Conservation (phyloP, 176 grass and related monocot species). For the Chloris gayana region DNA sequence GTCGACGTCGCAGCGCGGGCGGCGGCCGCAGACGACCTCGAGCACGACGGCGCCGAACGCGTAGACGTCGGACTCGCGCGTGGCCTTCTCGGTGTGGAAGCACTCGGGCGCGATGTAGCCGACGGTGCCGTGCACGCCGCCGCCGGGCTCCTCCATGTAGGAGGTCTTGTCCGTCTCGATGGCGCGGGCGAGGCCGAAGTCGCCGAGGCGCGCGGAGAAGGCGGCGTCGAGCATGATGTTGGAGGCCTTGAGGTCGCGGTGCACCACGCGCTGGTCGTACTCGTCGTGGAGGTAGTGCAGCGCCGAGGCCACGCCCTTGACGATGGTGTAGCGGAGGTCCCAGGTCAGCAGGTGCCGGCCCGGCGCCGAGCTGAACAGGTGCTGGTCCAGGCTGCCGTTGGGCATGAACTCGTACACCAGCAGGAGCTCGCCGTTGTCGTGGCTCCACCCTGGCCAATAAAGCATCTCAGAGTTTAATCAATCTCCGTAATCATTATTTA, state of each 20-base stretch:
- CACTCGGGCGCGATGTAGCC: constrained; percentile 92
- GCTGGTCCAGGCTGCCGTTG: constrained; percentile 72
- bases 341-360: constrained; percentile 50
- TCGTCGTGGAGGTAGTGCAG: constrained; percentile 94
- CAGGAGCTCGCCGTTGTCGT: constrained; percentile 72
- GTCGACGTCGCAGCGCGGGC: constrained; percentile 62
- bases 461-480: background rate
- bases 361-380: constrained; percentile 37
- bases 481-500: background rate
- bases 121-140: constrained; percentile 73
- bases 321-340: constrained; percentile 76
- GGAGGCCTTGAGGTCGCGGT: constrained; percentile 96
- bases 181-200: constrained; percentile 92
- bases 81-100: constrained; percentile 96
- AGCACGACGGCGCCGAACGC: constrained; percentile 84
- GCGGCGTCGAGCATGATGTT: constrained; percentile 84
- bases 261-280: constrained; percentile 92
- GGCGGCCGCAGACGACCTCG: constrained; percentile 79
- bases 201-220: constrained; percentile 91
- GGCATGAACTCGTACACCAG: constrained; percentile 91
- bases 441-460: constrained; percentile 69
- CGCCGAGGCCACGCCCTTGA: constrained; percentile 76
- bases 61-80: constrained; percentile 86
- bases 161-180: constrained; percentile 88
- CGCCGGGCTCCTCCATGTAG: constrained; percentile 69